phyloP scores from a whole-genome alignment of 306 rosid species.

The Trichosanthes truncata region DNA sequence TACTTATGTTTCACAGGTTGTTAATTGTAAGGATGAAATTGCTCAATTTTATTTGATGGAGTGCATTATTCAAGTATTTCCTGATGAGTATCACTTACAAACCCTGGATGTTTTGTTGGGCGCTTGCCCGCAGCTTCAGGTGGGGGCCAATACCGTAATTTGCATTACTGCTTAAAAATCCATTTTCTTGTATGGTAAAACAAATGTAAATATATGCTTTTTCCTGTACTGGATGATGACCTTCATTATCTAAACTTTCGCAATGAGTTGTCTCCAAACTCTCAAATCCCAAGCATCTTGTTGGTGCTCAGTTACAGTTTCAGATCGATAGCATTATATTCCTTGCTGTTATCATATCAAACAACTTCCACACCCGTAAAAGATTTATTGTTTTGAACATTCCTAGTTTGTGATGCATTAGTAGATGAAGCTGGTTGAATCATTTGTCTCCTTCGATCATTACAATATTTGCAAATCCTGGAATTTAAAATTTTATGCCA shows the following conservation, averaged over 20 bases:
- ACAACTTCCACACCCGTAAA: background rate
- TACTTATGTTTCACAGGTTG: constrained; percentile 52
- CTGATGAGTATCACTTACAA: constrained; percentile 96
- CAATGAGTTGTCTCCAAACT: background rate
- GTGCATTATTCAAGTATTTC: constrained; percentile 97
- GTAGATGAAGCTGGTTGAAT: background rate
- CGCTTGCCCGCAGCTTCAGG: constrained; percentile 99
- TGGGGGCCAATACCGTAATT: constrained; percentile 15
- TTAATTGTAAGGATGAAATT: constrained; percentile 90
- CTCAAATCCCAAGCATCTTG: background rate
- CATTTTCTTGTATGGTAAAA: background rate
- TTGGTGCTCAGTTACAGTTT: background rate
- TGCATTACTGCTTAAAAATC: background rate
- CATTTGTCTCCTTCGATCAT: background rate
- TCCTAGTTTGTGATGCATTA: background rate
- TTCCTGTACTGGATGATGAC: background rate
- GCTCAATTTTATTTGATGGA: constrained; percentile 95
- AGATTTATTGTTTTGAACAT: background rate
- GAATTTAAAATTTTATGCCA: background rate
- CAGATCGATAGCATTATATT: background rate
- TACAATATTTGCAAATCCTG: background rate
- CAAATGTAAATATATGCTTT: too few species aligned
- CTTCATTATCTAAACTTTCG: background rate
- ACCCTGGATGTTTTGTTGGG: constrained; percentile 82
- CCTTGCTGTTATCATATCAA: background rate